These are phyloP conservation scores for Fusarium sp. DNA, from an alignment of 2,329 filamentous ascomycete genomes.

Conservation along the genomic window DNA sequence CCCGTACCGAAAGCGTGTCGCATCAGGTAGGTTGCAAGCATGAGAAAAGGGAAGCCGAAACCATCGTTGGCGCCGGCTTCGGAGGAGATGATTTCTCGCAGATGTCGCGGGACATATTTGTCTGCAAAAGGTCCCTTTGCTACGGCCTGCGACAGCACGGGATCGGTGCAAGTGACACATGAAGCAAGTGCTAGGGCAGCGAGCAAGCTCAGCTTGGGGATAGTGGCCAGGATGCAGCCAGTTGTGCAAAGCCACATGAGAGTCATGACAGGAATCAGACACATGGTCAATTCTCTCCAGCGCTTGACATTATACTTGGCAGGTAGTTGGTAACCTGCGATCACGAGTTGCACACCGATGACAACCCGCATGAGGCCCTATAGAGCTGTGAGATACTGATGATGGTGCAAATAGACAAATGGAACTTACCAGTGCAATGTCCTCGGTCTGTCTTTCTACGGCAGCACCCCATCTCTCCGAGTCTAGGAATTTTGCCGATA, in stretches of 20 bases:
- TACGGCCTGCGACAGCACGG: conserved; percentile 25
- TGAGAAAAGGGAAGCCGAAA: conserved; percentile 72
- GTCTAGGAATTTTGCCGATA: conserved; percentile 66
- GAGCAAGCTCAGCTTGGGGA: conserved; percentile 67
- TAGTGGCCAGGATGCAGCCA: conserved; percentile 65
- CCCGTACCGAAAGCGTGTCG: conserved; percentile 13
- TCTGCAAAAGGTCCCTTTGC: conserved; percentile 63
- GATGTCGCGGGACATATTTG: conserved; percentile 68
- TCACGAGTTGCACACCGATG: conserved; percentile 73
- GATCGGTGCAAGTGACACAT: conserved; percentile 70
- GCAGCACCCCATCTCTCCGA: conserved; percentile 49
- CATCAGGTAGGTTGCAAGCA: conserved; percentile 50
- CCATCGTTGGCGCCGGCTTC: conserved; percentile 74
- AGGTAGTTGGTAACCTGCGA: conserved; percentile 72
- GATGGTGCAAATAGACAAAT: neutral
- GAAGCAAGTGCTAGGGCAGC: conserved; percentile 70
- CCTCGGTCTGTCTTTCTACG: conserved; percentile 50
- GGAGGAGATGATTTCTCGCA: conserved; percentile 72
- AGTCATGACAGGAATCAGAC: conserved; percentile 71
- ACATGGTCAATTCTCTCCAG: conserved; percentile 67
- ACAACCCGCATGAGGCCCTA: conserved; percentile 68
- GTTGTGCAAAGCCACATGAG: conserved; percentile 73
- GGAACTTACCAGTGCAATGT: conserved; percentile 57
- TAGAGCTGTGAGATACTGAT: neutral
- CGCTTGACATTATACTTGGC: conserved; percentile 65